Evolutionary conservation across 2,329 filamentous ascomycete species (phyloP).

Genomic region (Penicillium sp.): DNA sequence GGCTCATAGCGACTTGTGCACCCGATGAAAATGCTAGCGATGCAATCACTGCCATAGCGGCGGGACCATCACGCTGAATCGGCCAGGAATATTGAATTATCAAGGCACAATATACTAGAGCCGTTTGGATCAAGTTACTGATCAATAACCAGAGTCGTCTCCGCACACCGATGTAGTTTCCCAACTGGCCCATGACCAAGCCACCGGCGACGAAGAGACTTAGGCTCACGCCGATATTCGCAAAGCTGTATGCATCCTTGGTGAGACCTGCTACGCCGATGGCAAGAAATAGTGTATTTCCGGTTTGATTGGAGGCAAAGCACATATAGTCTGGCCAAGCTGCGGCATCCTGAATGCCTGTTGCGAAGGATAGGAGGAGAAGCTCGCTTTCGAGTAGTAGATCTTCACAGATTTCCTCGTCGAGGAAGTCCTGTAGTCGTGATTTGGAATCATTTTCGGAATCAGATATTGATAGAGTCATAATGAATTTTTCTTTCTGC

Average conservation of each 20-base stretch:
- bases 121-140: constrained; percentile 60
- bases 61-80: constrained; percentile 42
- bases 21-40: constrained; percentile 62
- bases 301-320: constrained; percentile 68
- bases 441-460: constrained; percentile 1
- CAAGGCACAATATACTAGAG: constrained; percentile 59
- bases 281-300: constrained; percentile 66
- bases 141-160: constrained; percentile 59
- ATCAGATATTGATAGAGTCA: constrained; percentile 2
- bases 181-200: constrained; percentile 61
- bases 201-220: constrained; percentile 61
- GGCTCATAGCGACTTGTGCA: constrained; percentile 62
- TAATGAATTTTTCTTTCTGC: neutral
- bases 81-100: constrained; percentile 50
- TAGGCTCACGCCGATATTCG: constrained; percentile 61
- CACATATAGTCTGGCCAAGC: constrained; percentile 66
- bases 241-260: constrained; percentile 55
- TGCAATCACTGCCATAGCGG: constrained; percentile 52
- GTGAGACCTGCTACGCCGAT: constrained; percentile 55
- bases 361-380: constrained; percentile 44
- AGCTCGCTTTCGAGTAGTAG: constrained; percentile 39
- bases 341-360: constrained; percentile 58
- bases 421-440: constrained; percentile 8
- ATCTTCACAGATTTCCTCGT: constrained; percentile 27
- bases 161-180: constrained; percentile 57